Evolutionary conservation across 805 yeast species (phyloP).

Genomic region (Candida hispaniensis): DNA sequence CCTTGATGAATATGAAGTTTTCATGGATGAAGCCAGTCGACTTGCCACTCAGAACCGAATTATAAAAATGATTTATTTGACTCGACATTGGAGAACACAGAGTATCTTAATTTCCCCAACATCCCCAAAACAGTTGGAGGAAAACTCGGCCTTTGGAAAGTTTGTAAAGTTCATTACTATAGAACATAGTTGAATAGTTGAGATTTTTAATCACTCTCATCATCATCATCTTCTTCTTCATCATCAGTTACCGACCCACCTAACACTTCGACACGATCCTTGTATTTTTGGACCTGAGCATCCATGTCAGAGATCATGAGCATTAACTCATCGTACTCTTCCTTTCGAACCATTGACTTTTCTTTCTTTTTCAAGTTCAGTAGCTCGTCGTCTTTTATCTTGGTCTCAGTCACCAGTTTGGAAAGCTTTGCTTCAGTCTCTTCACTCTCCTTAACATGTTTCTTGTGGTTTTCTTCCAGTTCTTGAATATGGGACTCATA

Average conservation of each 20-base stretch:
- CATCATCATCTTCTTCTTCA: constrained; percentile 55
- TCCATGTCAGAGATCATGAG: constrained; percentile 68
- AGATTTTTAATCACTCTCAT: constrained; percentile 39
- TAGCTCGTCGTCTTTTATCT: constrained; percentile 10
- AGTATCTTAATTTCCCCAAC: too few relatives aligned
- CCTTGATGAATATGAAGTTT: constrained; percentile 91
- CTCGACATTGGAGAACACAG: too few relatives aligned
- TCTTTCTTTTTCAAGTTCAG: constrained; percentile 8
- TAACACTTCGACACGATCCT: constrained; percentile 37
- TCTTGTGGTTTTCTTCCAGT: constrained; percentile 2
- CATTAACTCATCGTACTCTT: constrained; percentile 65
- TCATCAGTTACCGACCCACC: constrained; percentile 65
- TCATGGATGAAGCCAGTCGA: constrained; percentile 51
- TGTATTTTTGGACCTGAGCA: constrained; percentile 50
- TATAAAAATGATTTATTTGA: too few relatives aligned
- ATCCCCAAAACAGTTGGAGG: too few relatives aligned
- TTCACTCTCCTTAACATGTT: constrained; percentile 1
- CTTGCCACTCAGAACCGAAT: constrained; percentile 6
- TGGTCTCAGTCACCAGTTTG: constrained; percentile 4
- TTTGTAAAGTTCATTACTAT: too few relatives aligned
- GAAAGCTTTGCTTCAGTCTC: constrained; percentile 5
- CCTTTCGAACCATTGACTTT: constrained; percentile 34
- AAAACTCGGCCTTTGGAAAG: too few relatives aligned
- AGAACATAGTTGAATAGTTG: too few relatives aligned
- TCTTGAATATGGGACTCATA: background rate